Evolutionary conservation across 2,329 filamentous ascomycete species (phyloP).

Genomic region (Davidsoniella eucalypti): DNA sequence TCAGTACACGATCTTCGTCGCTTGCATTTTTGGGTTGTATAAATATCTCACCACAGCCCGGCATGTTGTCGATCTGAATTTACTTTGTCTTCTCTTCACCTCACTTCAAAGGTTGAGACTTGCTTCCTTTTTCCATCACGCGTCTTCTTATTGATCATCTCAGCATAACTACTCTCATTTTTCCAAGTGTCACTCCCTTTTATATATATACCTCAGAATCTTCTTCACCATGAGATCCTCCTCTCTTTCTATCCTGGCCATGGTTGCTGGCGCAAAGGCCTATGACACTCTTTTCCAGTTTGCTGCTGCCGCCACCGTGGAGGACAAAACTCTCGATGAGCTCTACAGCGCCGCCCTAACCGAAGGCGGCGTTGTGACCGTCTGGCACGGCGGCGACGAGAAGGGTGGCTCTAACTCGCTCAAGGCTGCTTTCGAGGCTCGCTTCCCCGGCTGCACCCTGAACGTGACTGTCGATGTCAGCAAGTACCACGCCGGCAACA

Average conservation of each 20-base stretch:
- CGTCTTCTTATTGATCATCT: too few relatives aligned
- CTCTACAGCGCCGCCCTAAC: slow-evolving; percentile 32
- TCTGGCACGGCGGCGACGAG: slow-evolving; percentile 35
- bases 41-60: too few relatives aligned
- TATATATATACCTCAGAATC: background rate
- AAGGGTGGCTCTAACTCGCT: slow-evolving; percentile 22
- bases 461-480: slow-evolving; percentile 38
- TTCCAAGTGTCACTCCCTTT: too few relatives aligned
- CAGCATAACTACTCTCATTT: too few relatives aligned
- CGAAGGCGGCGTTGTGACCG: slow-evolving; percentile 29
- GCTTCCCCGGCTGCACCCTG: slow-evolving; percentile 33
- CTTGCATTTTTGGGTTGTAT: too few relatives aligned
- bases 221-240: slow-evolving; percentile 3
- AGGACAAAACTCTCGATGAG: slow-evolving; percentile 31
- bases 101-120: too few relatives aligned
- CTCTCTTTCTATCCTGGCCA: background rate
- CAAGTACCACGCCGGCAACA: slow-evolving; percentile 33
- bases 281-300: slow-evolving; percentile 18
- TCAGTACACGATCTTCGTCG: too few relatives aligned
- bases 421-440: slow-evolving; percentile 27
- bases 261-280: slow-evolving; percentile 1
- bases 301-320: slow-evolving; percentile 17
- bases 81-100: too few relatives aligned
- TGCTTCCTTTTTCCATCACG: too few relatives aligned
- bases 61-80: too few relatives aligned